Evolutionary conservation across 73 alveolate species (phyloP), one percentile per base, ranked within the genome.

Genomic region (Tetrahymena thermophila): DNA sequence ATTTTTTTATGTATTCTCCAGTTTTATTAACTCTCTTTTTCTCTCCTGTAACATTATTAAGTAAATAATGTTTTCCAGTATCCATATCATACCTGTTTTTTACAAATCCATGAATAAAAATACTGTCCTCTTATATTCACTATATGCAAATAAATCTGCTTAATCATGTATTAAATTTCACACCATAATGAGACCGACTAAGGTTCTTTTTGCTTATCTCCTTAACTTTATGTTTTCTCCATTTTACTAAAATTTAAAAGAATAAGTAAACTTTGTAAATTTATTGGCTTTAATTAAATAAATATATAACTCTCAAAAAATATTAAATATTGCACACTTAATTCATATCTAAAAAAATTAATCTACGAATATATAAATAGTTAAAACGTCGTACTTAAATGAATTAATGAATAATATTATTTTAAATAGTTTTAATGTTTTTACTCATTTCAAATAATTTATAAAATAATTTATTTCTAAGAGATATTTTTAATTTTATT

Each of bases 1-100:
- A 95, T 93, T 95, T 95, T 85, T 95, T 95, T 42, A 95, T 95
- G 35, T 95, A 95, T 43, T 95, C 97, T 25, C 97, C 97, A 34
- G 71, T 95, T 71, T 95, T 95, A 89, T 95, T 95, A 37, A 95
- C 94, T 35, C 94, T 85, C n/a, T 95, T 85, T 14, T 44, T 93
- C 40, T 85, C 95, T 89, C 95, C 97, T 43, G 97, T 95, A 35
- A 50, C 95, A 93, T 95, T 95, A 50, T 95, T 93, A 44, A 95
- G 85, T 56, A 95, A 50, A 44, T 25, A 95, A 93, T 85, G 89
- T 35, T 95, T 95, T 58, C 94, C 97, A 50, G 95, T 95, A 40
- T 95, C 97, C 85, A 85, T 23, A 42, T 85, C 97, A 43, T n/a
- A 71, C 89, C 89, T 71, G 6, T 71, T 28, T 9, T n/a, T 71